Percentiles rank a stretch among this genome's conserved stretches.
These are phyloP conservation scores for Colletotrichum scovillei DNA, from an alignment of 2,329 filamentous ascomycete genomes.

Conservation along the genomic window DNA sequence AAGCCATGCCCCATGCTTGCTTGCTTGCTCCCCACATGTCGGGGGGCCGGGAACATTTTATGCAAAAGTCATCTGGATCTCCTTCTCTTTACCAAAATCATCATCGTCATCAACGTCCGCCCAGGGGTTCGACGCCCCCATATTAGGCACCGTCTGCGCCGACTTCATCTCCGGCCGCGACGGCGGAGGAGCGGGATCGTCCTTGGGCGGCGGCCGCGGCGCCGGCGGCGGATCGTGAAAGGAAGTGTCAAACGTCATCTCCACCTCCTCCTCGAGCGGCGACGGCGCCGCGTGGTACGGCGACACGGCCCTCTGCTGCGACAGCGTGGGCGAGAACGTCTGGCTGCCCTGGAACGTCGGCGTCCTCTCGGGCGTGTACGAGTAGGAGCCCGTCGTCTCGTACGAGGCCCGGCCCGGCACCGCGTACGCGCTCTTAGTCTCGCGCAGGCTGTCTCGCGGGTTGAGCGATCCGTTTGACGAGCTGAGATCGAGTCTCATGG, in stretches of 20 bases:
- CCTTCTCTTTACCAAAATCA: constrained; percentile 77
- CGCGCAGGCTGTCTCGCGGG: constrained; percentile 51
- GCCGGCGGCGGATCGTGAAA: constrained; percentile 55
- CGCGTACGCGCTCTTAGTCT: constrained; percentile 60
- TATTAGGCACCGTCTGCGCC: constrained; percentile 61
- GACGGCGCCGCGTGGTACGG: constrained; percentile 44
- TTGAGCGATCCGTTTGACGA: constrained; percentile 44
- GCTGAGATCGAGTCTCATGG: constrained; percentile 81
- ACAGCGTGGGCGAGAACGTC: constrained; percentile 19
- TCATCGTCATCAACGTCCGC: constrained; percentile 74
- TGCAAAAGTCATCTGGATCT: constrained; percentile 86
- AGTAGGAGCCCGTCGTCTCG: constrained; percentile 34
- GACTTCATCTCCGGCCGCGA: constrained; percentile 55
- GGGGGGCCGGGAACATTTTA: constrained; percentile 45
- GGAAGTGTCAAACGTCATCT: constrained; percentile 79
- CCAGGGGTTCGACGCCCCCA: constrained; percentile 74
- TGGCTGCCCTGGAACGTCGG: constrained; percentile 39
- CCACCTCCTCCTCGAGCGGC: constrained; percentile 60
- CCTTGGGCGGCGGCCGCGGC: constrained; percentile 46
- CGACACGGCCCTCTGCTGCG: constrained; percentile 31
- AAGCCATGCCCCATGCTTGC: background rate
- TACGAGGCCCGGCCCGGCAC: constrained; percentile 42
- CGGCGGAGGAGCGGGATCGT: constrained; percentile 39
- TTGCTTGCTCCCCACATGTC: too few relatives aligned
- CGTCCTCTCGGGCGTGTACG: constrained; percentile 38